A percentile compares a stretch with the other conserved stretches of the same genome.
phyloP scores from a whole-genome alignment of 768 basidiomycete genomes.

The Kwoniella sp. region DNA sequence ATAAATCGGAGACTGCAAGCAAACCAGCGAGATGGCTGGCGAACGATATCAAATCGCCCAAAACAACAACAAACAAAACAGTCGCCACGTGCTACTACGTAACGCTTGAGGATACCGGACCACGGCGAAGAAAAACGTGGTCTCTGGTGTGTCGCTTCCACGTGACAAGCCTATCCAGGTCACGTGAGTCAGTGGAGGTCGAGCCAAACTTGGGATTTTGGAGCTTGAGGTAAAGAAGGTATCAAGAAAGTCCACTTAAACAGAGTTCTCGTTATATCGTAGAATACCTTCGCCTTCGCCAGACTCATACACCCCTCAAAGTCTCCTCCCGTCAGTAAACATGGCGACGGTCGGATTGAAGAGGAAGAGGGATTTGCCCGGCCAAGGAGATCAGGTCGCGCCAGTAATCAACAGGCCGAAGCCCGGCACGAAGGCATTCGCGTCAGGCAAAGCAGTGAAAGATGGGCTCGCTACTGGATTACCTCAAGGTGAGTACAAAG shows the following conservation, averaged over 20 bases:
- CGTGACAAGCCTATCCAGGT: no score
- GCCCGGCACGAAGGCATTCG: slow-evolving; percentile 35
- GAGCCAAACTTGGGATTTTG: slow-evolving; percentile 20
- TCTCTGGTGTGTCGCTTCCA: no score
- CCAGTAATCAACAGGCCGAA: slow-evolving; percentile 27
- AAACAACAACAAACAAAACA: slow-evolving; percentile 1
- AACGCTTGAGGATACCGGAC: no score
- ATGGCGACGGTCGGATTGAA: slow-evolving; percentile 34
- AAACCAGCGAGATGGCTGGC: slow-evolving; percentile 13
- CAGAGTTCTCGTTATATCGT: not conserved
- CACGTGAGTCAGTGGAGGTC: slow-evolving; percentile 27
- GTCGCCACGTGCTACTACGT: no score
- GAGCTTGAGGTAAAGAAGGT: not conserved
- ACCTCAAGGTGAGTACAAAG: slow-evolving; percentile 49
- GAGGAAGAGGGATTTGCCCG: slow-evolving; percentile 40
- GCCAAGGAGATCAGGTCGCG: not conserved
- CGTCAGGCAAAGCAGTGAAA: slow-evolving; percentile 46
- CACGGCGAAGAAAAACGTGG: no score
- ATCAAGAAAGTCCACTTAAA: not conserved
- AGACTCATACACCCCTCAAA: not conserved
- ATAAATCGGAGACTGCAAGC: not conserved
- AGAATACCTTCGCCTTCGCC: not conserved
- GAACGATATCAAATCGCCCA: not conserved
- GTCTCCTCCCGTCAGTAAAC: not conserved
- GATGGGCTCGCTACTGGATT: slow-evolving; percentile 41